Evolutionary conservation across 2,329 filamentous ascomycete species (phyloP), one percentile per base, ranked within the genome.

Genomic region (Curvularia sp.): DNA sequence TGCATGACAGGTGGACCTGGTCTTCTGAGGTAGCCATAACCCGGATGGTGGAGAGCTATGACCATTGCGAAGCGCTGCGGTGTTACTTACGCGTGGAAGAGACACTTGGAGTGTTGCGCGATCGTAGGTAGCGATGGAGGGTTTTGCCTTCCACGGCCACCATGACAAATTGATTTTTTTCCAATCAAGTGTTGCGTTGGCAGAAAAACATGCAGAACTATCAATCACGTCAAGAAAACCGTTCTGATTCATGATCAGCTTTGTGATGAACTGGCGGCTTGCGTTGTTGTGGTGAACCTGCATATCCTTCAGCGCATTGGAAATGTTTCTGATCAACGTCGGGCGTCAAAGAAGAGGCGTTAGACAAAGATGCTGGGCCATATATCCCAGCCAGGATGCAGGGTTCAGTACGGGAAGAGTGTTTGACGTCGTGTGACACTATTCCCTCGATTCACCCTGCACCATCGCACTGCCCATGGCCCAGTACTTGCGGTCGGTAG

Each of bases 391-490:
- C 57, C 26, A 53, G 53, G 41, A 65, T 66, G 65, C 71, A 76
- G 66, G 69, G 69, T 69, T 68, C 58, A 67, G 18, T 15, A 68
- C 67, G 65, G 63, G 58, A 67, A 54, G 61, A 65, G 63, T 67
- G 72, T 74, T 76, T 73, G 73, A 74, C 60, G 67, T 65, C 28
- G 70, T 76, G 70, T 57, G 66, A 76, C 75, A 59, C 53, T 42
- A 59, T 60, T 66, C 65, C 72, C 70, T 76, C 73, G 72, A 77
- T 71, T 61, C 64, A 59, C 64, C 62, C 58, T 63, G 62, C 59
- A 66, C 66, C 55, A 62, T 67, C 58, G 64, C 64, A 67, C 62
- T 63, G 63, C 60, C 53, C 59, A 66, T 55, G 51, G 46, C 47
- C 57, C 53, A 67, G 64, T 52, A 61, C 58, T 53, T 67, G 60